Base-by-base conservation (phyloP, 1,139 yeast genomes). In the Debaryomycetaceae sp. region DNA sequence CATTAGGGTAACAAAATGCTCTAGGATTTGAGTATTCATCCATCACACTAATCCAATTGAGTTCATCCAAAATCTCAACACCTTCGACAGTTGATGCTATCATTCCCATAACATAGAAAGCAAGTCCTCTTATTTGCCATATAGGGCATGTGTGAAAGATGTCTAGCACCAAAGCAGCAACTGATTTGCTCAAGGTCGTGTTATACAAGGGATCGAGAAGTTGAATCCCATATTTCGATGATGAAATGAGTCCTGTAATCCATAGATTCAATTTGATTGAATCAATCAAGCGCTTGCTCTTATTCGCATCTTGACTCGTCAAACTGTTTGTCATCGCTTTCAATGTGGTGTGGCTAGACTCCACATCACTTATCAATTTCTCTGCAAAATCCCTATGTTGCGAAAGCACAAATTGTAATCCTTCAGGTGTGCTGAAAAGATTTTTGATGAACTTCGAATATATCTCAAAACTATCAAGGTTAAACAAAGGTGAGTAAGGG, bases 211-310 rank as follows among this genome's bases (percentile, higher is more conserved):
- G 75, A 51, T 84, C 88, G 35, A 88, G 59, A 31, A 87, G 67
- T 34, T 79, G 78, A 24, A 84, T 79, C 0, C 96, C 96, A 41
- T 72, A 67, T 24, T 70, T 70, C 0, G 85, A 78, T 7, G 89
- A 78, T 2, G 91, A 89, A 31, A 89, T 81, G 51, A 83, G 83
- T 0, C 97, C 97, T 33, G 87, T 71, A 3, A 95, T 84, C 97
- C 98, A 92, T 36, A 91, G 56, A 36, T 85, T 79, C 13, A 91
- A 88, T 53, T 87, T 87, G 19, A 89, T 59, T 11, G 30, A 9
- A 13, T 24, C 6, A n/a, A 32, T n/a, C 18, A 24, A 16, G 6
- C 37, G 9, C 28, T 17, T 29, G 35, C 39, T 14, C 29, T 30
- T 13, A 32, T 30, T 34, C 15, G 18, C 34, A 35, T 38, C 40